Conservation (phyloP, 129 eudicot genomes). For the Ambrosia artemisiifolia region DNA sequence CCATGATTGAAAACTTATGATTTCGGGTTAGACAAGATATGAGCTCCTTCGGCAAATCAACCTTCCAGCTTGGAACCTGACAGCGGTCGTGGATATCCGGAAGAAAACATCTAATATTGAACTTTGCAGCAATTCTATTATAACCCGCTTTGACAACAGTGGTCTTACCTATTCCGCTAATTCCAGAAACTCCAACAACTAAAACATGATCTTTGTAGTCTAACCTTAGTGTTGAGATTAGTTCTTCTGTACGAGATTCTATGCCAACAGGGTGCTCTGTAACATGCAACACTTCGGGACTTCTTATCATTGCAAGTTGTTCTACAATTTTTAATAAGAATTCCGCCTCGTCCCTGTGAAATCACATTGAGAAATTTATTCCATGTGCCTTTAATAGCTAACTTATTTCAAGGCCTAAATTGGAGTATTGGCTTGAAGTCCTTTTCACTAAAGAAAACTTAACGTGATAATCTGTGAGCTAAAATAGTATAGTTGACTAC, state of each 20-base stretch:
- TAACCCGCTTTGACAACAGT: not conserved
- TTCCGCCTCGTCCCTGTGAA: too few species aligned
- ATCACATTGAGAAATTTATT: too few species aligned
- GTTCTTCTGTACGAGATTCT: too few species aligned
- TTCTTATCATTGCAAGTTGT: slow-evolving; percentile 3
- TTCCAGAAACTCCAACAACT: too few species aligned
- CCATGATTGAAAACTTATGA: not conserved
- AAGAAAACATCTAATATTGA: slow-evolving; percentile 17
- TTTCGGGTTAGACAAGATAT: not conserved
- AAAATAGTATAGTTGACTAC: too few species aligned
- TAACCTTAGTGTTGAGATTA: too few species aligned
- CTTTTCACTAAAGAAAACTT: too few species aligned
- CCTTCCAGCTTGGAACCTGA: not conserved
- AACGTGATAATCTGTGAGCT: too few species aligned
- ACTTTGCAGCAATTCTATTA: slow-evolving; percentile 3
- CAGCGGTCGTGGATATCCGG: slow-evolving; percentile 1
- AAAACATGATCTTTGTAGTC: too few species aligned
- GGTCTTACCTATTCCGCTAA: too few species aligned
- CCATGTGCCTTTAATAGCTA: too few species aligned
- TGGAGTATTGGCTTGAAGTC: too few species aligned
- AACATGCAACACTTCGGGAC: not conserved
- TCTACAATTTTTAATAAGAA: slow-evolving; percentile 8
- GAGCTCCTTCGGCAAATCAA: slow-evolving; percentile 15
- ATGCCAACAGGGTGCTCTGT: not conserved
- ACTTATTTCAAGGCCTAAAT: not conserved